Percentiles rank a stretch among this genome's conserved stretches.
phyloP scores from a whole-genome alignment of 1,284 basidiomycete species.

The Pisolithus thermaeus region DNA sequence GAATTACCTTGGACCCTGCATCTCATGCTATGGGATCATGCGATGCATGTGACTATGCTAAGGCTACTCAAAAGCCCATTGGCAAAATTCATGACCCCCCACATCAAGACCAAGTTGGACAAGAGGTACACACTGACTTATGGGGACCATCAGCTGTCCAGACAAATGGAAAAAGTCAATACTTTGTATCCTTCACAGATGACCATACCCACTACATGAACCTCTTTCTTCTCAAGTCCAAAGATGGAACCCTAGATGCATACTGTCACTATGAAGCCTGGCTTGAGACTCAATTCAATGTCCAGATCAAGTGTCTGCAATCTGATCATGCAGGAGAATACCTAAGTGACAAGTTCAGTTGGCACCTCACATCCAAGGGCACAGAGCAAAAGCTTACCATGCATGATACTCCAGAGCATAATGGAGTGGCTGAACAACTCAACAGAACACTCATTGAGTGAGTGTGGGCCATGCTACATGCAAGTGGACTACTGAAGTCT shows the following conservation, averaged over 20 bases:
- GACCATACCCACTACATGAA: constrained; percentile 22
- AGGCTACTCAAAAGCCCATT: constrained; percentile 10
- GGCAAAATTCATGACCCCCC: constrained; percentile 1
- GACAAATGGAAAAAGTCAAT: constrained; percentile 18
- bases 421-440: not conserved
- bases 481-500: too few species aligned
- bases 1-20: not conserved
- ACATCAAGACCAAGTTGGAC: constrained; percentile 5
- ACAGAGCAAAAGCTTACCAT: not conserved
- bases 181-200: constrained; percentile 29
- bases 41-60: constrained; percentile 10
- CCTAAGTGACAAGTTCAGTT: constrained; percentile 21
- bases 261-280: not conserved
- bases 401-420: not conserved
- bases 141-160: constrained; percentile 29
- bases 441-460: not conserved
- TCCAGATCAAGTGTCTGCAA: constrained; percentile 19
- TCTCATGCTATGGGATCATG: constrained; percentile 1
- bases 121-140: constrained; percentile 25
- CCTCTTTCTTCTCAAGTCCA: constrained; percentile 21
- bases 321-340: constrained; percentile 36
- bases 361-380: constrained; percentile 15
- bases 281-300: not conserved
- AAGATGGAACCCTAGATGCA: constrained; percentile 20
- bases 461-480: not conserved